Evolutionary conservation across 345 rosid genomes (phyloP).

Genomic region (Kernera saxatilis): DNA sequence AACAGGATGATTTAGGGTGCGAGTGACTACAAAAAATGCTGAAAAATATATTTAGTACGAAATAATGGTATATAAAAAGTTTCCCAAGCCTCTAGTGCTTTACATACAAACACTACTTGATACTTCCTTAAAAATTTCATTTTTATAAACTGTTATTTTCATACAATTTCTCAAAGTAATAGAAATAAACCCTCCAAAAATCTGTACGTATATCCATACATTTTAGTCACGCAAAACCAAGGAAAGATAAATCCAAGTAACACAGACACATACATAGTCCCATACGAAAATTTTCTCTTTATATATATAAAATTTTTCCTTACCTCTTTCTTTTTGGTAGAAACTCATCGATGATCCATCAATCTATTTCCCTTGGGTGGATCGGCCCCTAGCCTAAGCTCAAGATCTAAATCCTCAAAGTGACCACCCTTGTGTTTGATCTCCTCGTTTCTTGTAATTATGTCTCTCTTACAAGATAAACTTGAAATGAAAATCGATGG

Average conservation of each 20-base stretch:
- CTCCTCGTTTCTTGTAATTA: slow-evolving; percentile 31
- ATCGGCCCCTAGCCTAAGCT: slow-evolving; percentile 72
- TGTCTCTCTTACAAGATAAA: slow-evolving; percentile 34
- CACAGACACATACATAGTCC: slow-evolving; percentile 6
- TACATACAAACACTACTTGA: not conserved
- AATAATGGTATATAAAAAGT: not conserved
- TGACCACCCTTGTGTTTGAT: slow-evolving; percentile 35
- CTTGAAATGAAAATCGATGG: slow-evolving; percentile 44
- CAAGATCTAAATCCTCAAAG: slow-evolving; percentile 80
- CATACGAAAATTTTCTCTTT: slow-evolving; percentile 1
- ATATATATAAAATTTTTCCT: not conserved
- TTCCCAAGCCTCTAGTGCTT: not conserved
- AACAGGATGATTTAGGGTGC: not conserved
- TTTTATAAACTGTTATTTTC: not conserved
- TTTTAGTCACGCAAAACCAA: slow-evolving; percentile 15
- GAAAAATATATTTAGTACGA: not conserved
- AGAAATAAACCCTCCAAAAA: not conserved
- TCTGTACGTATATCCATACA: not conserved
- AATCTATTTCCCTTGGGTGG: slow-evolving; percentile 53
- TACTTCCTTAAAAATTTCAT: not conserved
- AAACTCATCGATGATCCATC: slow-evolving; percentile 7
- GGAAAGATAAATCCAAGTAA: slow-evolving; percentile 14
- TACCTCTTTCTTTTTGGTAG: slow-evolving; percentile 14
- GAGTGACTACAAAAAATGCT: not conserved
- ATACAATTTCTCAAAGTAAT: not conserved